A percentile compares a stretch with the other conserved stretches of the same genome.
Conservation (phyloP, 768 basidiomycete species). For the Daedaleopsis nitida region DNA sequence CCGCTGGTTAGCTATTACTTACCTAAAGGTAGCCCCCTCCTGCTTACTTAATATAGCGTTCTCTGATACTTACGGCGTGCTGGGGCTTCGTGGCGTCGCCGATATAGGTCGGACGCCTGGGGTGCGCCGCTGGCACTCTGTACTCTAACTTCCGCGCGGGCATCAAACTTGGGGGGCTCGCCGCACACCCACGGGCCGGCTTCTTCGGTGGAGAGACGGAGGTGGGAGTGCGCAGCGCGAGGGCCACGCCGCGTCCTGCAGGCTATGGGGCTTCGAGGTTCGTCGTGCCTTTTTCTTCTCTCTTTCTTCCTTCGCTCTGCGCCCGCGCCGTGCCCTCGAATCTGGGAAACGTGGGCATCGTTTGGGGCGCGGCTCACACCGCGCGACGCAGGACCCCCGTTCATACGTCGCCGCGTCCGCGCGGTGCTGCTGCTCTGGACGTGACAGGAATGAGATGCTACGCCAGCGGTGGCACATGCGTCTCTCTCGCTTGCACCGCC, state of each 20-base stretch:
- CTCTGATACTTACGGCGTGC: background rate
- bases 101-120: conserved; percentile 7
- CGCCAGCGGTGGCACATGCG: background rate
- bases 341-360: background rate
- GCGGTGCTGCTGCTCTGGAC: background rate
- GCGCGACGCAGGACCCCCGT: background rate
- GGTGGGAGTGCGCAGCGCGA: background rate
- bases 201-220: conserved; percentile 4
- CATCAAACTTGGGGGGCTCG: background rate
- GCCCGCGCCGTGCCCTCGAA: background rate
- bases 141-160: background rate
- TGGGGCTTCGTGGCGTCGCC: conserved; percentile 11
- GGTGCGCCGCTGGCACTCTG: too few species aligned
- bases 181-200: background rate
- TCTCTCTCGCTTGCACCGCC: background rate
- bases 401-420: background rate
- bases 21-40: background rate
- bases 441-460: background rate
- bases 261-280: conserved; percentile 4
- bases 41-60: conserved; percentile 8
- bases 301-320: too few species aligned
- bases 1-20: conserved; percentile 3
- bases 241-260: background rate
- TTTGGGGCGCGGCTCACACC: conserved; percentile 4
- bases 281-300: conserved; percentile 3